These are phyloP conservation scores for Cantharellus cinnabarinus DNA, from an alignment of 768 basidiomycete species.

Conservation along the genomic window DNA sequence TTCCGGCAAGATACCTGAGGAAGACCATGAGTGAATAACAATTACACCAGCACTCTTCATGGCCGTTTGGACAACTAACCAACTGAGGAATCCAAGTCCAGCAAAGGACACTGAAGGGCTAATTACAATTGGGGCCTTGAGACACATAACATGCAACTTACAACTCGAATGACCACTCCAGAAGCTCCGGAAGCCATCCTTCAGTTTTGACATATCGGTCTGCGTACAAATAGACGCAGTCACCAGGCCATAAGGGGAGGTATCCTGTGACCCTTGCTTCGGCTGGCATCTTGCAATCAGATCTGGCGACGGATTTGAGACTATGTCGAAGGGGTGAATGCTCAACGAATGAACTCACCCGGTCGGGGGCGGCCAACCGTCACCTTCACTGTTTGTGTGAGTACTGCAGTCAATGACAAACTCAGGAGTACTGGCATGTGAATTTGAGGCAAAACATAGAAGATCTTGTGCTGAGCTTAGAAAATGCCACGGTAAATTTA, in stretches of 20 bases:
- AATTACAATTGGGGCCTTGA: neutral
- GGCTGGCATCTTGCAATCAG: constrained; percentile 56
- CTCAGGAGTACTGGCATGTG: constrained; percentile 39
- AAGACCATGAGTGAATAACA: neutral
- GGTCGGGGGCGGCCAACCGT: constrained; percentile 75
- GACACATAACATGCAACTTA: constrained; percentile 20
- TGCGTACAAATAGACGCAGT: constrained; percentile 67
- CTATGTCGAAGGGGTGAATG: constrained; percentile 1
- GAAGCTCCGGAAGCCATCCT: constrained; percentile 84
- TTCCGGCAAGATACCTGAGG: constrained; percentile 56
- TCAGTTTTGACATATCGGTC: constrained; percentile 31
- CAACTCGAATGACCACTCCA: constrained; percentile 79
- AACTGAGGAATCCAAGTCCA: constrained; percentile 60
- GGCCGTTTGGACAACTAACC: neutral
- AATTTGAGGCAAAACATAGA: neutral
- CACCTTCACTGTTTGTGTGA: constrained; percentile 73
- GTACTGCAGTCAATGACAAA: constrained; percentile 52
- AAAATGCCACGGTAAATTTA: neutral
- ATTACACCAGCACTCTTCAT: neutral
- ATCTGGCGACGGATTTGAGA: constrained; percentile 20
- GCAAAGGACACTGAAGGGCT: constrained; percentile 60
- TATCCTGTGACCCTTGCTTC: constrained; percentile 37
- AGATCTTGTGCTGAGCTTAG: neutral
- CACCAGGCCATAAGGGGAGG: constrained; percentile 44
- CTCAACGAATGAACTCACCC: constrained; percentile 22